phyloP scores from a whole-genome alignment of 2,329 filamentous ascomycete genomes.

The Geosmithia flava region DNA sequence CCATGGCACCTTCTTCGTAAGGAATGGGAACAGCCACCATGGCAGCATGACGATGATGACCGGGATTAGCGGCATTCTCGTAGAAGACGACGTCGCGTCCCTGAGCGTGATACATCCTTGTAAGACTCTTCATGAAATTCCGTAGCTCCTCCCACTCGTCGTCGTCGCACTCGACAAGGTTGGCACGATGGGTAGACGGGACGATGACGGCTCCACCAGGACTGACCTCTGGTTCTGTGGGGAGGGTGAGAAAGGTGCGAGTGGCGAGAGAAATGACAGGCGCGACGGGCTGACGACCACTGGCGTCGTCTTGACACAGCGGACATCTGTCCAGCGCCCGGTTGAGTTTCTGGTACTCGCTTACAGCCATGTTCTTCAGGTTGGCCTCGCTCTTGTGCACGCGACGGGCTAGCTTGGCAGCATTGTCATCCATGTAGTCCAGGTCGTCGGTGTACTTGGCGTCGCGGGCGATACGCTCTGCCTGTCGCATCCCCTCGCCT shows the following conservation, averaged over 20 bases:
- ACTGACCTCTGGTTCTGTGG: conserved; percentile 79
- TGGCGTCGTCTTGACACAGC: conserved; percentile 84
- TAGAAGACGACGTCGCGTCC: conserved; percentile 92
- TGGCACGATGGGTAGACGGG: conserved; percentile 74
- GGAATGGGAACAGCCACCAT: conserved; percentile 81
- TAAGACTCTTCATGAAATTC: conserved; percentile 97
- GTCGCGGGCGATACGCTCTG: conserved; percentile 91
- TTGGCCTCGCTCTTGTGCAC: conserved; percentile 82
- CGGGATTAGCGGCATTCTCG: conserved; percentile 81
- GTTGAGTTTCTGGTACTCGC: conserved; percentile 83
- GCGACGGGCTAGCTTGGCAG: conserved; percentile 72
- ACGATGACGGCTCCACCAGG: conserved; percentile 79
- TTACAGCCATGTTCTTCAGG: conserved; percentile 76
- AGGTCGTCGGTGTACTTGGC: conserved; percentile 82
- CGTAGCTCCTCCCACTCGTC: conserved; percentile 99
- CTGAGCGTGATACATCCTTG: conserved; percentile 86
- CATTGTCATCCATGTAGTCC: conserved; percentile 97
- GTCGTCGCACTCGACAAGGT: conserved; percentile 94
- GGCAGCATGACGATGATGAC: conserved; percentile 70
- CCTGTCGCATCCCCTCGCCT: conserved; percentile 64
- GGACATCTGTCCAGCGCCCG: conserved; percentile 77
- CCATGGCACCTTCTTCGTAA: conserved; percentile 79
- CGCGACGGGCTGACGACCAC: conserved; percentile 60
- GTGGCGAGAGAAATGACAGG: conserved; percentile 80
- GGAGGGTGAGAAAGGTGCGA: conserved; percentile 74